These are phyloP conservation scores for Lasiosphaeria hispida DNA, from an alignment of 495 filamentous ascomycete genomes.

Conservation along the genomic window DNA sequence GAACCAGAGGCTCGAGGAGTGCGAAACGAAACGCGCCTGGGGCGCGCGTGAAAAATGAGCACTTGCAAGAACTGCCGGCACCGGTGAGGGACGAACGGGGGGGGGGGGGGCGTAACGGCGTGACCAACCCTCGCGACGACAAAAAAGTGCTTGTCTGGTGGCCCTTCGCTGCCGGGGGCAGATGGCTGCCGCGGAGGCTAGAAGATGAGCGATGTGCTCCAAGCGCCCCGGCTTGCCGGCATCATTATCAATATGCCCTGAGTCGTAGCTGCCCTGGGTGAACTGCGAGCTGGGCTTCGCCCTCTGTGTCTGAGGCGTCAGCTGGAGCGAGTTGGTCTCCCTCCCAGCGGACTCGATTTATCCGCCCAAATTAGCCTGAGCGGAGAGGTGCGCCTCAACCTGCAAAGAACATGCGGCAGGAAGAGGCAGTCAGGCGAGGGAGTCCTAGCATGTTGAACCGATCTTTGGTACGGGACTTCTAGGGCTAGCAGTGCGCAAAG, in stretches of 20 bases:
- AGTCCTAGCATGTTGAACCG: not conserved
- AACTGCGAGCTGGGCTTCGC: no score
- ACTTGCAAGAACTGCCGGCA: not conserved
- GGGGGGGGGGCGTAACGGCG: no score
- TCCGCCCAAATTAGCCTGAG: slow-evolving; percentile 25
- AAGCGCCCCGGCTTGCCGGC: no score
- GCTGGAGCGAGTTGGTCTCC: no score
- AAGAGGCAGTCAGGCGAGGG: slow-evolving; percentile 1
- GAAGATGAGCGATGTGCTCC: no score
- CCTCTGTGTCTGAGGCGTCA: no score
- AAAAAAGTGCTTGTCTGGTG: no score
- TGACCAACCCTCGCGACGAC: not conserved
- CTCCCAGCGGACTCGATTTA: slow-evolving; percentile 11
- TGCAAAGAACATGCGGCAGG: not conserved
- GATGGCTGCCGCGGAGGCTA: no score
- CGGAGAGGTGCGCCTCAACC: slow-evolving; percentile 14
- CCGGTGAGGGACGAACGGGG: not conserved
- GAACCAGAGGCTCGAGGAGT: not conserved
- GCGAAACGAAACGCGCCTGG: not conserved
- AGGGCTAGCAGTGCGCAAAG: not conserved
- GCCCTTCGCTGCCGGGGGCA: no score
- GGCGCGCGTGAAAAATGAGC: not conserved
- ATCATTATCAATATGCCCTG: no score
- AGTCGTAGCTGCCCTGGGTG: no score
- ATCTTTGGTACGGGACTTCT: not conserved